phyloP scores from a whole-genome alignment of 1,284 basidiomycete species.

The Apiotrichum gracile region DNA sequence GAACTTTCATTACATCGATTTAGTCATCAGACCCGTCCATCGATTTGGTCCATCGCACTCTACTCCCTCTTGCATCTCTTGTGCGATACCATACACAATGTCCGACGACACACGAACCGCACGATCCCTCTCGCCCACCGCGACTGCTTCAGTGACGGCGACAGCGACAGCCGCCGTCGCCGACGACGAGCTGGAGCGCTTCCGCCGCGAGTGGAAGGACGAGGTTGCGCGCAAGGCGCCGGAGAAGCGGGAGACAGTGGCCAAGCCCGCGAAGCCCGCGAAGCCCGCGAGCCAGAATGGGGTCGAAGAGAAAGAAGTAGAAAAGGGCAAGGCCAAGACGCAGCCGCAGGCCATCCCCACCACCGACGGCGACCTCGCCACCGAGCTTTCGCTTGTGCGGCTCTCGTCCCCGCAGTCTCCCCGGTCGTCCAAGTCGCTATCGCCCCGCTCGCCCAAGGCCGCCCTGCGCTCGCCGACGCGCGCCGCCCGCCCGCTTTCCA shows the following conservation, averaged over 20 bases:
- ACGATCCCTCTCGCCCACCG: no score
- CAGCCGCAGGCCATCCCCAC: background rate
- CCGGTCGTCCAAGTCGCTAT: background rate
- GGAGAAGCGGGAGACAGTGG: background rate
- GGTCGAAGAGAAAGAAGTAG: background rate
- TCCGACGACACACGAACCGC: background rate
- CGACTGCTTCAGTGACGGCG: no score
- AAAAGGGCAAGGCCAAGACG: slow-evolving; percentile 21
- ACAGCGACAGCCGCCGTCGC: background rate
- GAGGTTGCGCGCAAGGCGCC: slow-evolving; percentile 50
- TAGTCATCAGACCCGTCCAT: background rate
- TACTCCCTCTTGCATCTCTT: no score
- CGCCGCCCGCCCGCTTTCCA: background rate
- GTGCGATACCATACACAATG: background rate
- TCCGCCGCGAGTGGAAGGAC: slow-evolving; percentile 67
- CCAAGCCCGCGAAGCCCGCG: background rate
- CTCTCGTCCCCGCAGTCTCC: no score
- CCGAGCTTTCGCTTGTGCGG: background rate
- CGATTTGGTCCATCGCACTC: no score
- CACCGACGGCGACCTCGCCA: slow-evolving; percentile 8
- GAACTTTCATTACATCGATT: background rate
- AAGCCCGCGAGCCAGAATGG: no score
- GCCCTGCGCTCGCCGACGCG: background rate
- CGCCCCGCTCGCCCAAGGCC: background rate
- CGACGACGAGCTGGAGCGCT: slow-evolving; percentile 57